A percentile compares a stretch with the other conserved stretches of the same genome.
Conservation (phyloP, 495 filamentous ascomycete species). For the Penicillium longicatenatum region DNA sequence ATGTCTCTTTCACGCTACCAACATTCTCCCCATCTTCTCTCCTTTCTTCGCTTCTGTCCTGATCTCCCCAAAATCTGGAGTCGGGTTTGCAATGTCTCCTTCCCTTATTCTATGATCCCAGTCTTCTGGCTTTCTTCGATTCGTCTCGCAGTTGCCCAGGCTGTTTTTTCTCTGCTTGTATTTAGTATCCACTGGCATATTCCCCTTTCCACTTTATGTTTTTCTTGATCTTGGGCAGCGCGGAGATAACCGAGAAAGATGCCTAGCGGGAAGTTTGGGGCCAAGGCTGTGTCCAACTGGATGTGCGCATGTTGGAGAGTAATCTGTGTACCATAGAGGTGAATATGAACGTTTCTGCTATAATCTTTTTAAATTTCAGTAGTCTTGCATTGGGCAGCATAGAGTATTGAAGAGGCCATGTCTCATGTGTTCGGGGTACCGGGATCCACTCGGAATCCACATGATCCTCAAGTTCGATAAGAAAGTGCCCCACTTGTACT, state of each 20-base stretch:
- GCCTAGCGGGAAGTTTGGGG: constrained; percentile 18
- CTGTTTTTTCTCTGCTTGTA: constrained; percentile 38
- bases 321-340: constrained; percentile 38
- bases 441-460: constrained; percentile 3
- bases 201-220: constrained; percentile 27
- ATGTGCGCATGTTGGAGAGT: constrained; percentile 25
- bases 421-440: not conserved
- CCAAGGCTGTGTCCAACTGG: constrained; percentile 15
- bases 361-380: not conserved
- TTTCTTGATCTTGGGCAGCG: constrained; percentile 18
- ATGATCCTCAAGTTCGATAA: constrained; percentile 9
- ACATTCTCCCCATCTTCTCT: constrained; percentile 20
- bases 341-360: constrained; percentile 24
- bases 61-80: constrained; percentile 16
- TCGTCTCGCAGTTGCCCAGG: constrained; percentile 13
- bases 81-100: constrained; percentile 15
- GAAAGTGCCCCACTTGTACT: constrained; percentile 11
- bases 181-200: constrained; percentile 36
- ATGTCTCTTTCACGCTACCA: constrained; percentile 4
- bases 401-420: not conserved
- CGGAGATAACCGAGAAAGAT: constrained; percentile 23
- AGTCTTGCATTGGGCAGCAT: not conserved
- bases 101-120: constrained; percentile 22
- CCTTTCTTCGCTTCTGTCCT: constrained; percentile 17
- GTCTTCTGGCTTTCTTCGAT: constrained; percentile 20